Evolutionary conservation across 768 basidiomycete species (phyloP), one percentile per base, ranked within the genome.

Genomic region (Fomitopsis serialis): DNA sequence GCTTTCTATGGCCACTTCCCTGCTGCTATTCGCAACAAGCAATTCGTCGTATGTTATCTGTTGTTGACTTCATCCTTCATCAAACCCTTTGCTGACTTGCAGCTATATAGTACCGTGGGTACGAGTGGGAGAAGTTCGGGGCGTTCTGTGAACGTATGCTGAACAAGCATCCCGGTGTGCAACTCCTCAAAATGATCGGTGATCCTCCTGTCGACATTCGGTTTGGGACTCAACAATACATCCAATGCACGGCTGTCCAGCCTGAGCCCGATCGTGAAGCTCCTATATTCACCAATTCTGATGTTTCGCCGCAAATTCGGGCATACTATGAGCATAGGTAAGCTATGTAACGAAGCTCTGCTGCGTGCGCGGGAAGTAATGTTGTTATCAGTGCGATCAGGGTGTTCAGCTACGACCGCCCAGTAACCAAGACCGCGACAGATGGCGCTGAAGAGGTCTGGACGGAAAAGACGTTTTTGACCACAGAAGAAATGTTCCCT

Each of bases 1-100:
- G 87, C 88, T 4, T 98, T 94, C 72, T 97, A 86, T 69, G 95
- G 96, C 23, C 89, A 85, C 60, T 95, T 95, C 73, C 92, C 92
- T 0, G 79, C 73, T 19, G 90, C 90, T 17, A 81, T 96, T 37
- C 80, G 87, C 52, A 84, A 88, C 61, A 96, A 95, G 67, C 89
- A 93, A 54, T 98, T 94, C 71, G 85, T 96, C 55, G 92, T 94
- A 55, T 79, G 75, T 46, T 40, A 7, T 15, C 24, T 13, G 40
- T 44, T 19, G 12, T 25, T 44, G 27, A 19, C 34, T 40, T 27
- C 13, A 58, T 51, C 22, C 24, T n/a, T 9, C 32, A 34, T 45
- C 3, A 17, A 25, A 37, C 11, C 37, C 15, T 6, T 40, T 9
- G 8, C 37, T 40, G 19, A 40, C 37, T 15, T 19, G 15, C 15